Evolutionary conservation across 192 early-diverging fungal genomes (phyloP), one percentile per base, ranked within the genome.

Genomic region (Phlyctochytrium planicorne): DNA sequence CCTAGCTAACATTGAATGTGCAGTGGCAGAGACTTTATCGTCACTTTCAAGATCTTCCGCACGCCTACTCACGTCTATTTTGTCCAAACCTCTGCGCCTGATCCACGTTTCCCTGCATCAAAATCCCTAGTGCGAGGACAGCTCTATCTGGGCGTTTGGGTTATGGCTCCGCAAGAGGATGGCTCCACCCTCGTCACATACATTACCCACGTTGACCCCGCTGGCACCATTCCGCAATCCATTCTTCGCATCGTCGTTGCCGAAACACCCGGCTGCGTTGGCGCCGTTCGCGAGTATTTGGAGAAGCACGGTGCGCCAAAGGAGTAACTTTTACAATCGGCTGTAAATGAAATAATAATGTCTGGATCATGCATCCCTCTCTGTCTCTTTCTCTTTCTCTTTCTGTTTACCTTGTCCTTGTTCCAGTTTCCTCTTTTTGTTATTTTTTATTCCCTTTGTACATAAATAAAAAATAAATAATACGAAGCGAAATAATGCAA

Each of bases 1-100:
- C 14, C 27, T 10, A 29, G 20, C 27, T 57, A 14, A 25, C 25
- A 10, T 27, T 25, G 27, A 57, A 14, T n/a, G n/a, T 24, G 27
- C 55, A 57, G 55, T 25, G 55, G 55, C 16, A 10, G 55, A 4
- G 55, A 57, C 55, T 57, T 57, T 27, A 57, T 29, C 20, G 25
- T 57, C 55, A 27, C 55, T 27, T 57, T 57, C 55, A 57, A 57
- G 55, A 27, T 57, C 27, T 57, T 20, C 55, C 10, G 12, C 55
- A 4, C 10, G 55, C 14, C 14, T 27, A 27, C 10, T 27, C 6
- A 6, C 20, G 27, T 6, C 12, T 57, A 57, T 27, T 57, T 57
- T 27, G 27, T 57, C 27, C 55, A 57, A 27, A 57, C 55, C 55
- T 57, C 55, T 4, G 55, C 27, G 10, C 6, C 27, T 4, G 55